Base-by-base conservation (phyloP, 306 rosid genomes). In the Ammopiptanthus mongolicus region DNA sequence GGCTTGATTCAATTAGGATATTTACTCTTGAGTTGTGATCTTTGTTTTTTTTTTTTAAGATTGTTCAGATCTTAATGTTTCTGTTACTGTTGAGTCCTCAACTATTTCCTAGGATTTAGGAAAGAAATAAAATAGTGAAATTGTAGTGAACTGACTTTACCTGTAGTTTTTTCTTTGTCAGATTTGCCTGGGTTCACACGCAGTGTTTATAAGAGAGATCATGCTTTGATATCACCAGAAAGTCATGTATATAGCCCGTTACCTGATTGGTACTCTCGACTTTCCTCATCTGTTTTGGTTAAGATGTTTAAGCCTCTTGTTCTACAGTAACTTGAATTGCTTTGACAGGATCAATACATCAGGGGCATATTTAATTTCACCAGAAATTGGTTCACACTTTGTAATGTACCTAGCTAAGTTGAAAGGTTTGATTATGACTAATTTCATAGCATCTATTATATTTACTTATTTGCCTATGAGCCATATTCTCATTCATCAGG, bases 101-200 rank as follows among this genome's bases (percentile, higher is more conserved):
- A 17, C 53, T 66, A 25, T 69, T 68, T 68, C 28, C 47, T 9
- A 47, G 34, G 10, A 50, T 21, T 46, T 19, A 22, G 25, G 5
- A 50, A 41, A 77, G 59, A 58, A 18, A n/a, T 55, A 52, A 58
- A 58, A 41, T 15, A 10, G 15, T 65, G 5, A 48, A 52, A 60
- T 52, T 58, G 37, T 69, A 51, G 33, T 83, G 62, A 34, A 51
- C 63, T 75, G 9, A 71, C 55, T 76, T 74, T 58, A 11, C 19
- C 13, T 75, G 8, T 73, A 69, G 66, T 70, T 70, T 80, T 70
- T 80, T 56, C 61, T 44, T 82, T 81, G 78, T 63, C 85, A 95
- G 96, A 89, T 79, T 87, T 95, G 81, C 99, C 99, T 47, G 97
- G 99, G 78, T 95, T 90, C 86, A 92, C 99, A 6, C 97, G 97